Conservation (phyloP, 768 basidiomycete genomes). For the Termitomyces sp. region DNA sequence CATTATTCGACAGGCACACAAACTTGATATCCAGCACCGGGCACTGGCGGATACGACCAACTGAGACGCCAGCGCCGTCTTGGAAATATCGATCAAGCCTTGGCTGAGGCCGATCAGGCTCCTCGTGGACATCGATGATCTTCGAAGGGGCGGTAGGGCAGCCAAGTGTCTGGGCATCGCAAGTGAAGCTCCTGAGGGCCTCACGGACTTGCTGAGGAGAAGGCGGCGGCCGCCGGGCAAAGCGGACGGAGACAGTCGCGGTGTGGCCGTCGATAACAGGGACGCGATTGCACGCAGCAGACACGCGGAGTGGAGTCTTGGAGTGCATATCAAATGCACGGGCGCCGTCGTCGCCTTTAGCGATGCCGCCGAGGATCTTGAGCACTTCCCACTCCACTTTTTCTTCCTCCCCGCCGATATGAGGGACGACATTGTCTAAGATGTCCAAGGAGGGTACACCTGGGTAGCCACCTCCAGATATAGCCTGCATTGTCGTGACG, state of each 20-base stretch:
- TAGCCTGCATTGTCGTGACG: constrained; percentile 96
- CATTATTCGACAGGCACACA: constrained; percentile 89
- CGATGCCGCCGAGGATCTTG: constrained; percentile 90
- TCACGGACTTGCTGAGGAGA: constrained; percentile 84
- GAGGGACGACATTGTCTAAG: constrained; percentile 93
- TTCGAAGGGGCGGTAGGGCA: constrained; percentile 85
- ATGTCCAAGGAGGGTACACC: constrained; percentile 89
- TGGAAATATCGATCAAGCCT: constrained; percentile 88
- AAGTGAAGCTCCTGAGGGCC: constrained; percentile 69
- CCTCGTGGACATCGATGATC: constrained; percentile 89
- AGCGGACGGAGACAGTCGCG: constrained; percentile 85
- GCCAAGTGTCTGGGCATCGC: constrained; percentile 69
- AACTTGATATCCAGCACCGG: constrained; percentile 95
- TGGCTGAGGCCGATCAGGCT: constrained; percentile 91
- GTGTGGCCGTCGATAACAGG: constrained; percentile 96
- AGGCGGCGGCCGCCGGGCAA: constrained; percentile 75
- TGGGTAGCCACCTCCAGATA: constrained; percentile 97
- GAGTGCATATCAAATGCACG: constrained; percentile 85
- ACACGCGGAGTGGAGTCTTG: constrained; percentile 77
- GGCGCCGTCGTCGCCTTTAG: constrained; percentile 47
- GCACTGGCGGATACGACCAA: constrained; percentile 89
- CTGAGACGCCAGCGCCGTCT: constrained; percentile 86
- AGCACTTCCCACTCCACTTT: constrained; percentile 99
- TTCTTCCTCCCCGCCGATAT: constrained; percentile 92
- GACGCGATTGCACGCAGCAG: constrained; percentile 92